Base-by-base conservation (phyloP, 2,329 filamentous ascomycete genomes). In the Neofusicoccum ribis region DNA sequence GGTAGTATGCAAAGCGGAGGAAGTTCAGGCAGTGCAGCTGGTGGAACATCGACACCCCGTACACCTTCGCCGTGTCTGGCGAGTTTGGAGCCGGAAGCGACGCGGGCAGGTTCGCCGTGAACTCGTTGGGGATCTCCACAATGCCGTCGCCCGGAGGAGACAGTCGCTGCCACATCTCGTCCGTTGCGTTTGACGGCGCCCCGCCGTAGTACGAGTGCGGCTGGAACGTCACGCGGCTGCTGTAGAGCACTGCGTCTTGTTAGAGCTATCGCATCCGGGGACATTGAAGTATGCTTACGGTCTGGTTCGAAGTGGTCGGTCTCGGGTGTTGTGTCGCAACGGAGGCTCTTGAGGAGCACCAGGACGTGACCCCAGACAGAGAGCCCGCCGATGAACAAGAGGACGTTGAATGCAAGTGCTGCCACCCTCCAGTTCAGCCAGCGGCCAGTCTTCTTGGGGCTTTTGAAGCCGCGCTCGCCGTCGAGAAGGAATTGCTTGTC, bases 11-110 rank as follows among this genome's bases (percentile, higher is more conserved):
- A 70, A 75, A 73, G 39, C 75, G 71, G 15, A 77, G 66, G 5
- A 76, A 61, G 31, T 77, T 76, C 11, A 77, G 65, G 66, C 75
- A 77, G 65, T 75, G 73, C 9, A 77, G 68, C 63, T 77, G 69
- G 65, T 70, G 69, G 66, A 70, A 70, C 34, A 70, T 68, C 65
- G 68, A 67, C 56, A 70, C 68, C 36, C 67, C 67, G 51, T 60
- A 60, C 41, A 47, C 56, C 20, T 44, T 44, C 23, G 27, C 17
- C 20, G 39, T 47, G 41, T 46, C 41, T 3, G 56, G 56, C 7
- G n/a, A 17, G 50, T 54, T 54, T 1, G 56, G 56, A 14, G 41
- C 39, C 3, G 41, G 39, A 5, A 60, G 56, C 23, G 56, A 46
- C 3, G 56, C 56, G 12, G 56, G 56, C 12, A 60, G 56, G 39